Evolutionary conservation across 2,329 filamentous ascomycete species (phyloP), one percentile per base, ranked within the genome.

Genomic region (Monilinia vaccinii-corymbosi): DNA sequence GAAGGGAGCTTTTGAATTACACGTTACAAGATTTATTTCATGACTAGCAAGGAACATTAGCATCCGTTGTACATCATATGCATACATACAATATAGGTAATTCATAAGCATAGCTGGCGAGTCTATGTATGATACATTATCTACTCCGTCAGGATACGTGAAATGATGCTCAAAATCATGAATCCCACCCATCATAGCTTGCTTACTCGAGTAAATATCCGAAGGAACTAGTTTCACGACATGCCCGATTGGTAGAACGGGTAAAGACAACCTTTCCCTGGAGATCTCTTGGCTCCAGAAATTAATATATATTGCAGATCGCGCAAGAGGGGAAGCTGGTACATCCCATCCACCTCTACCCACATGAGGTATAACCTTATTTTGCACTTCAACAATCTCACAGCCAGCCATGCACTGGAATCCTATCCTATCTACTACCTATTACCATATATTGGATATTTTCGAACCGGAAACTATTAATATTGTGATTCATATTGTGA

Each of bases 1-100:
- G 46, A 58, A 50, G 44, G 56, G 46, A 58, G 56, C 56, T 44
- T 57, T 49, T 57, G 44, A 40, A 57, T 40, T 57, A 23, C 23
- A 44, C 16, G 9, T 28, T 28, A 14, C 13, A 34, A 18, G 45
- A 11, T 18, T 52, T 16, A 21, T 21, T 42, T 53, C 38, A 53
- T 44, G 50, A 53, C n/a, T 42, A 16, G 18, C 25, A 18, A 44
- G 50, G 18, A 40, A 32, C 36, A 44, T 53, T 16, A 21, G 50
- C 25, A 42, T 28, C 25, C 7, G 28, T 44, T 28, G 38, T 32
- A n/a, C 40, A 8, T 21, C 13, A 42, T 10, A 48, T 48, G 31
- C 18, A 49, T 49, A 32, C 9, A 34, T 34, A 49, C 47, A 32
- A 53, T 53, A 53, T 7, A 44, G 44, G 50, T 53, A 53, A 53